Evolutionary conservation across 2,329 filamentous ascomycete species (phyloP), one percentile per base, ranked within the genome.

Genomic region (Fusarium nanum): DNA sequence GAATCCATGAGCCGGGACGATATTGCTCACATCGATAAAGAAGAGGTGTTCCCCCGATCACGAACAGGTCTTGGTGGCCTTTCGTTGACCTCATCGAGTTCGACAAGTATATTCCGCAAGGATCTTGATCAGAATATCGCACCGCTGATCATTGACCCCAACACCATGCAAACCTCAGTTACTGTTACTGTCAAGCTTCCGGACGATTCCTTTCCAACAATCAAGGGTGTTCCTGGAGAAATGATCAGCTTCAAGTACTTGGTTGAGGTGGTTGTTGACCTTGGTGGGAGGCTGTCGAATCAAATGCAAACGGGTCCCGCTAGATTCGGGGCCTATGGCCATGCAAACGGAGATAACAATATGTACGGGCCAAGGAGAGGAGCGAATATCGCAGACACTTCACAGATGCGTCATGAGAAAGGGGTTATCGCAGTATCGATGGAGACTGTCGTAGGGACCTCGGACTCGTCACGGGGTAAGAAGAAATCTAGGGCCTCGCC

Each of bases 221-320:
- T 98, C 67, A 90, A 89, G 28, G 91, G 91, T 57, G 93, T 98
- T 0, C 96, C 96, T 0, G 94, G 95, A 6, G 91, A 93, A 34
- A 96, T 98, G 90, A 96, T 99, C 70, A 94, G 91, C 73, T 98
- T 99, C 83, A 93, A 91, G 72, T 98, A 99, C 76, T 93, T 94
- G 72, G 87, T 98, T 22, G 96, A 99, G 79, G 93, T 98, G 4
- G 91, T 98, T 28, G 89, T 98, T 23, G 96, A 99, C 77, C 85
- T 98, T 1, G 94, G 96, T 48, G 95, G 95, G 40, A 96, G 93
- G 77, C 82, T 98, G 42, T 88, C 91, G 3, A 89, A 88, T n/a
- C 89, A 93, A 68, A 80, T 89, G 53, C 91, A 93, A 74, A 86
- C 89, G 44, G 87, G 90, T 20, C 77, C 85, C 70, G 71, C 74